Evolutionary conservation across 495 filamentous ascomycete genomes (phyloP), one percentile per base, ranked within the genome.

Genomic region (Aspergillus ellipticus): DNA sequence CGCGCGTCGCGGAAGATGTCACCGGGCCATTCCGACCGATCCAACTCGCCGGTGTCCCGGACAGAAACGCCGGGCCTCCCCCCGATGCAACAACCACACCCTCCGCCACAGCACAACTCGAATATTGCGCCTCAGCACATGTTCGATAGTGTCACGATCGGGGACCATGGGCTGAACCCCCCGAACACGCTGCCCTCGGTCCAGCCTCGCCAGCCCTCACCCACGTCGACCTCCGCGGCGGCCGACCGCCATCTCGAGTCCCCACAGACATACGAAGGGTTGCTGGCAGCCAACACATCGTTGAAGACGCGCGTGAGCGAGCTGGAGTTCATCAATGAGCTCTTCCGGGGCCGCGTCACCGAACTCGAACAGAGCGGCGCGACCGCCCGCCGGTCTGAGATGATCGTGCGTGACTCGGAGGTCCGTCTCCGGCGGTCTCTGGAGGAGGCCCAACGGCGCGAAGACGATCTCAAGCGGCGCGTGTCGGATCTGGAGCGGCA

Each of bases 301-400:
- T 75, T 97, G 33, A 94, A 92, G 75, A 97, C 92, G 6, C 86
- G 92, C 22, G 92, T 97, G 46, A 89, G 82, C 62, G 94, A 99
- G 68, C 79, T 99, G 19, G 94, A 99, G 66, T 82, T 99, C 47
- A 95, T 99, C 69, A 96, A 97, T 62, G 90, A 91, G 60, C 79
- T 98, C 22, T 97, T 95, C 76, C 80, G 89, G 28, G 89, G 88
- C n/a, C 85, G 92, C 21, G 88, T 97, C 39, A 81, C 81, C 16
- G 90, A 97, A 66, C 81, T 96, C 2, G 93, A 98, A 57, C 81
- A 87, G 57, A 88, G 86, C 59, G 89, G 93, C 65, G 77, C 77
- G 49, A 82, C 83, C 47, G 82, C 84, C 42, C 77, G 85, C 61
- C 73, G 84, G 59, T 78, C 79, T 37, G 81, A 87, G 61, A 79